Evolutionary conservation across 306 rosid species (phyloP).

Genomic region (Carpinus fangiana): DNA sequence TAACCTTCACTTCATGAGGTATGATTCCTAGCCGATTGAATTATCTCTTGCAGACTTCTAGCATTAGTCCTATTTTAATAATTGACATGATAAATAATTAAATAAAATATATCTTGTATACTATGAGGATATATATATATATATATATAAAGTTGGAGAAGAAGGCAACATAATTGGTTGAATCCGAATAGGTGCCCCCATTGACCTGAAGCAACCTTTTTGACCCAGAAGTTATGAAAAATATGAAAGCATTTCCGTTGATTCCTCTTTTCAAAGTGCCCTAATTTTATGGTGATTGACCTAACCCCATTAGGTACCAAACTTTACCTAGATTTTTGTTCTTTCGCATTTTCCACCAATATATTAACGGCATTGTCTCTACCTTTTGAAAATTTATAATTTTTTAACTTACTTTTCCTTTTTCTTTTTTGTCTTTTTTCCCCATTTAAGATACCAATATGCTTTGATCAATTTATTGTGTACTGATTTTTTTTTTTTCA

Average conservation of each 20-base stretch:
- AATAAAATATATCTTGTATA: too few species aligned
- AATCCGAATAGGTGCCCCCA: conserved; percentile 7
- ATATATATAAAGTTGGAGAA: too few species aligned
- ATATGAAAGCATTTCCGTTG: background rate
- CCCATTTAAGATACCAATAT: conserved; percentile 1
- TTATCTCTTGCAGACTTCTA: too few species aligned
- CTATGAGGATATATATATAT: too few species aligned
- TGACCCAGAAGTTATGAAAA: conserved; percentile 26
- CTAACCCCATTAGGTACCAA: conserved; percentile 38
- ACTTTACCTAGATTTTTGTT: conserved; percentile 39
- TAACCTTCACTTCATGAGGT: too few species aligned
- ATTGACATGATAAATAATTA: too few species aligned
- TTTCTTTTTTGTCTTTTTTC: background rate
- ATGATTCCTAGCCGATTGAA: too few species aligned
- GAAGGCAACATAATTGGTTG: too few species aligned
- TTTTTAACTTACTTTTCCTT: background rate
- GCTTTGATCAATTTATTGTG: conserved; percentile 9
- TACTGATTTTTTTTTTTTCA: too few species aligned
- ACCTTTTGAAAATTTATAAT: background rate
- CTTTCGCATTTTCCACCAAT: conserved; percentile 42
- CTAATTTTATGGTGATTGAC: conserved; percentile 48
- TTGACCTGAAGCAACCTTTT: conserved; percentile 35
- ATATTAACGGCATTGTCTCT: conserved; percentile 36
- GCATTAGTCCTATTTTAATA: too few species aligned
- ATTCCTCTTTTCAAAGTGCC: conserved; percentile 33